These are phyloP conservation scores for Russula lepida DNA, from an alignment of 768 basidiomycete species.

Conservation along the genomic window DNA sequence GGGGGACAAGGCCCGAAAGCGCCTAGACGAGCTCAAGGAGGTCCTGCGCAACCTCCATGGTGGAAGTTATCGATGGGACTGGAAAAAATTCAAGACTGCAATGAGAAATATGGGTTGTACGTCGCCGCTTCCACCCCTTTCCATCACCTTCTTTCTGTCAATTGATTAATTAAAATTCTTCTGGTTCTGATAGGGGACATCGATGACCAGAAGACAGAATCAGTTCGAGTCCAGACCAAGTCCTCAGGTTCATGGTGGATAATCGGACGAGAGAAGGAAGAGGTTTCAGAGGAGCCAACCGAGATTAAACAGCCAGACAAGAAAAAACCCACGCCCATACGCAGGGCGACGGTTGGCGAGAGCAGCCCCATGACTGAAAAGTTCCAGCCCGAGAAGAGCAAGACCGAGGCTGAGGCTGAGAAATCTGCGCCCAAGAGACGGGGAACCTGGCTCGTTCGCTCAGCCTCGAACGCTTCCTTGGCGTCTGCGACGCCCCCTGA, in stretches of 20 bases:
- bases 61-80: slow-evolving; percentile 72
- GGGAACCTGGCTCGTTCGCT: slow-evolving; percentile 15
- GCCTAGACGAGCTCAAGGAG: slow-evolving; percentile 62
- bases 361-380: neutral
- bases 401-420: slow-evolving; percentile 6
- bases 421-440: neutral
- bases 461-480: slow-evolving; percentile 11
- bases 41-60: slow-evolving; percentile 69
- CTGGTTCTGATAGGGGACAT: slow-evolving; percentile 48
- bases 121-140: slow-evolving; percentile 28
- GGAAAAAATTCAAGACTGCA: slow-evolving; percentile 75
- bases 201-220: slow-evolving; percentile 48
- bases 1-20: slow-evolving; percentile 57
- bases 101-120: slow-evolving; percentile 77
- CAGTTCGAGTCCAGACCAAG: slow-evolving; percentile 50
- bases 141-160: neutral
- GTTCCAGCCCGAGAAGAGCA: neutral
- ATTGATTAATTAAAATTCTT: neutral
- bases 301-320: slow-evolving; percentile 4
- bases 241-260: slow-evolving; percentile 48
- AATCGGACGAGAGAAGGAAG: slow-evolving; percentile 25
- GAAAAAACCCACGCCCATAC: slow-evolving; percentile 7
- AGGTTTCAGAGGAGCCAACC: neutral
- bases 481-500: neutral
- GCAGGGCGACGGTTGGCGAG: slow-evolving; percentile 10